Evolutionary conservation across 2,329 filamentous ascomycete genomes (phyloP).

Genomic region (Cladosporium sp.): DNA sequence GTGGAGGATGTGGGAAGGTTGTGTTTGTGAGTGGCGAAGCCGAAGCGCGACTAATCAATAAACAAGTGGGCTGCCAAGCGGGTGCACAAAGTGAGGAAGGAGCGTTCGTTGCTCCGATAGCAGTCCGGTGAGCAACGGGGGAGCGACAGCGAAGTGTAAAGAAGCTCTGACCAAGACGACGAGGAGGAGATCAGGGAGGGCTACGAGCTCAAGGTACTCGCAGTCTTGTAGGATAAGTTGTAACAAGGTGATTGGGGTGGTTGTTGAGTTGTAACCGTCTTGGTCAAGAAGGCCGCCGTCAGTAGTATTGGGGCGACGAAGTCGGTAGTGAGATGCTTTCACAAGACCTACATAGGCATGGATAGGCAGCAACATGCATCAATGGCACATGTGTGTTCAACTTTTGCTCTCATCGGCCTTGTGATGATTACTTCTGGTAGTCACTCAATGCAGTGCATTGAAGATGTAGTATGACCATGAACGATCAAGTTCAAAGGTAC

Average conservation of each 20-base stretch:
- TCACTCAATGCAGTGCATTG: neutral
- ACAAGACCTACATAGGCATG: neutral
- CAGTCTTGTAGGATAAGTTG: neutral
- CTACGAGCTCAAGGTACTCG: neutral
- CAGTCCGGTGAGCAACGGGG: neutral
- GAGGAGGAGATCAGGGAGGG: neutral
- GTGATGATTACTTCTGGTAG: neutral
- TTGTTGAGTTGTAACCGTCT: neutral
- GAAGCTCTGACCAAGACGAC: neutral
- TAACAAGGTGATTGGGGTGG: neutral
- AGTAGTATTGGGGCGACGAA: neutral
- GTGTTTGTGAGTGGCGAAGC: neutral
- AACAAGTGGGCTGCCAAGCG: neutral
- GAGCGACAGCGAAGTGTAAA: neutral
- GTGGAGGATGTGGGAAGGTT: neutral
- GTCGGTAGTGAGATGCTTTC: neutral
- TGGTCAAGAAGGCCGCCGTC: neutral
- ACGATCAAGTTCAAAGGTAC: neutral
- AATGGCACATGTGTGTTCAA: neutral
- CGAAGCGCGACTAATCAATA: neutral
- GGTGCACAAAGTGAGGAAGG: constrained; percentile 2
- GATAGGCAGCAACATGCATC: neutral
- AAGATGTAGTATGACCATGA: neutral
- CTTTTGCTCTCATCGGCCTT: neutral
- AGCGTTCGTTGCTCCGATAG: neutral